phyloP scores from a whole-genome alignment of 2,329 filamentous ascomycete genomes.

The Pseudopyrenochaeta lycopersici region DNA sequence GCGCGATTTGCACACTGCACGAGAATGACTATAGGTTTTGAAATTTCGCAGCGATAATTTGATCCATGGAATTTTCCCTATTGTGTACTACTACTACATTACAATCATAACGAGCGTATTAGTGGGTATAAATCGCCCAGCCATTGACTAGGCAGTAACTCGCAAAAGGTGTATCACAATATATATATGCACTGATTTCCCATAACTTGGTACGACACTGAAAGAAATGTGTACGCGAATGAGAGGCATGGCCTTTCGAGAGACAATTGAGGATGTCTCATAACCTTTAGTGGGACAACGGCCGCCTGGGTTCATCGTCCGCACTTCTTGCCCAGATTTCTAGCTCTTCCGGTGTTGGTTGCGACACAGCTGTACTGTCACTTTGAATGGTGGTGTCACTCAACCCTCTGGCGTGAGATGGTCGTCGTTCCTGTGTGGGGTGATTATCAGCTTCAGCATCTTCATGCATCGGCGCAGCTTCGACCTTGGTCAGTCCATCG shows the following conservation, averaged over 20 bases:
- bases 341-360: slow-evolving; percentile 44
- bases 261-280: not conserved
- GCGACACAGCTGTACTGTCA: slow-evolving; percentile 46
- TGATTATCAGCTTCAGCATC: not conserved
- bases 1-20: not conserved
- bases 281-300: slow-evolving; percentile 18
- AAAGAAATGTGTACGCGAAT: not conserved
- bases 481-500: not conserved
- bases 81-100: slow-evolving; percentile 13
- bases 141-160: too few relatives aligned
- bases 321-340: slow-evolving; percentile 33
- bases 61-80: not conserved
- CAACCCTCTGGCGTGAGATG: slow-evolving; percentile 40
- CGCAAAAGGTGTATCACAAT: too few relatives aligned
- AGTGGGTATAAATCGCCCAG: slow-evolving; percentile 23
- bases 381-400: slow-evolving; percentile 45
- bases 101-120: slow-evolving; percentile 25
- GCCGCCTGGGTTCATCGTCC: slow-evolving; percentile 13
- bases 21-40: not conserved
- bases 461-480: not conserved
- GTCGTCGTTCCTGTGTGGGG: slow-evolving; percentile 26
- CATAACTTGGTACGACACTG: not conserved
- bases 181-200: not conserved
- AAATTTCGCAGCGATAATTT: not conserved
- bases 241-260: not conserved